Evolutionary conservation across 1,284 basidiomycete species (phyloP), one percentile per base, ranked within the genome.

Genomic region (Ceratobasidium sp.): DNA sequence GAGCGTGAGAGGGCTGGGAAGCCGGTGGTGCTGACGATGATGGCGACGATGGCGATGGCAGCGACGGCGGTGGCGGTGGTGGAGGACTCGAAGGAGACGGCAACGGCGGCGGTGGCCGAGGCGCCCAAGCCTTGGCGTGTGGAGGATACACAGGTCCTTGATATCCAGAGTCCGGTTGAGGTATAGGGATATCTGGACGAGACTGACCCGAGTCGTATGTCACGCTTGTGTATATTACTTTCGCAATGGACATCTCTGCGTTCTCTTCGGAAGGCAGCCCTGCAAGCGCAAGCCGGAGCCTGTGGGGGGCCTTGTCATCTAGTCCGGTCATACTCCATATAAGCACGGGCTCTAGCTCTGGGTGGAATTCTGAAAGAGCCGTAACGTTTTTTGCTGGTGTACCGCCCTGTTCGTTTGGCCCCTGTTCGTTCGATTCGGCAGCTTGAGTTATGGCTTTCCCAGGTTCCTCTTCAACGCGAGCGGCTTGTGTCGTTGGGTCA

Each of bases 261-360:
- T 50, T 33, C 22, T 64, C 62, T 8, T 6, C 17, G 6, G 62
- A 64, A 7, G 62, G 62, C 11, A 64, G 15, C 17, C 15, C n/a
- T 6, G 62, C 62, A 17, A 64, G 62, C 27, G 62, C 62, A n/a
- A 64, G 29, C 4, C 62, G 44, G n/a, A 64, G 62, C 1, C 15
- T 48, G 19, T 64, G 62, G 19, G 44, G 2, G 1, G 50, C 47
- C 24, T 50, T 41, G 27, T 64, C 62, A 27, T 64, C 62, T 22
- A 64, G 62, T 15, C 62, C 62, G n/a, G 47, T 50, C 41, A 64
- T 64, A 27, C 62, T 64, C 62, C 62, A 64, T 44, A 64, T 48
- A 8, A 64, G 62, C 29, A 64, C 62, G 17, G 47, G 47, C 27
- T 64, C 62, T 19, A 45, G 27, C 27, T 64, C 62, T 15, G 62